Evolutionary conservation across 768 basidiomycete genomes (phyloP), one percentile per base, ranked within the genome.

Genomic region (Boletus speciosus): DNA sequence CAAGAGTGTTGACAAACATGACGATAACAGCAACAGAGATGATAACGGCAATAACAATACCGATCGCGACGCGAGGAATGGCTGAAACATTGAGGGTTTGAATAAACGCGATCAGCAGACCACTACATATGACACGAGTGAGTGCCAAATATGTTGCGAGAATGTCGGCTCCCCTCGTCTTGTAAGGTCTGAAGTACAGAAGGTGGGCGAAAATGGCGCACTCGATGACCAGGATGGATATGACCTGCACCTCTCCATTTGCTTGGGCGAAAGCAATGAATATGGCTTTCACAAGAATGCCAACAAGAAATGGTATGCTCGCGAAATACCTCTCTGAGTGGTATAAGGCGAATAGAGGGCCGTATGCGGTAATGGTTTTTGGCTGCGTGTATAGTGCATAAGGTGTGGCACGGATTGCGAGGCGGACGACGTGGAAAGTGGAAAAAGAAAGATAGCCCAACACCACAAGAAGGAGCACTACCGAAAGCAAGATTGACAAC

Each of bases 51-150:
- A 83, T 77, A 57, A 92, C 79, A 52, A 89, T 78, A 21, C 92
- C 93, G 52, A 97, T 85, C 34, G 81, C 85, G 2, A 90, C 87
- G 19, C 93, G 82, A 1, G 89, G 85, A 61, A 96, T 96, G 38
- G 93, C 77, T 16, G 76, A 71, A 34, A 94, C 78, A 6, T 76
- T 68, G 25, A 93, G 65, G 9, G 70, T 73, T 57, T 89, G 78
- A 44, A 92, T 72, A 68, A 94, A 97, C 0, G 90, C 82, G 57
- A 96, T 79, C 74, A 90, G 73, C 21, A 93, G 66, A 6, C 83
- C 86, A 27, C 85, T 83, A 52, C 82, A 85, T 11, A 85, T 74
- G 8, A 95, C 72, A 27, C 93, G 80, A 11, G 84, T 79, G 59
- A 88, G 74, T 38, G 82, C 78, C 29, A 94, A 69, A 66, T 83